Evolutionary conservation across 2,329 filamentous ascomycete genomes (phyloP).

Genomic region (Akanthomyces muscarius): DNA sequence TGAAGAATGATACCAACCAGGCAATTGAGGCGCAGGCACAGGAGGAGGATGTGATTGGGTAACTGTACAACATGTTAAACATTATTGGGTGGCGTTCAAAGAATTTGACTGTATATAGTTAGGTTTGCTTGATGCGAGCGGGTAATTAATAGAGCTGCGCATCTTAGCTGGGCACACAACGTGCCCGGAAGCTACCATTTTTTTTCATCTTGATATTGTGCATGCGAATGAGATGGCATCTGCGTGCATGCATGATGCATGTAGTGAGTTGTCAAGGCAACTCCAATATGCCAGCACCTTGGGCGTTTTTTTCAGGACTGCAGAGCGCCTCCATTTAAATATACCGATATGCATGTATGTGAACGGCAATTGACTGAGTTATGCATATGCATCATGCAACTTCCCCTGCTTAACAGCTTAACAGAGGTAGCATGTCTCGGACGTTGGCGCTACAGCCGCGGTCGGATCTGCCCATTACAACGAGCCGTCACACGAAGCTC

Average conservation of each 20-base stretch:
- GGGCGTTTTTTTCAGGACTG: neutral
- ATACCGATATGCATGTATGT: too few relatives aligned
- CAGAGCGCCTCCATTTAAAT: neutral
- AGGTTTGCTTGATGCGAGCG: neutral
- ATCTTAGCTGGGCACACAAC: neutral
- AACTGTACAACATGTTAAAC: slow-evolving; percentile 22
- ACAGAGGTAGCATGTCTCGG: neutral
- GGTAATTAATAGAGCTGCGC: slow-evolving; percentile 14
- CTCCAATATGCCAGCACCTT: neutral
- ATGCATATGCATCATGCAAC: too few relatives aligned
- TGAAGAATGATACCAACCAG: slow-evolving; percentile 31
- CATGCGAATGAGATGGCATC: neutral
- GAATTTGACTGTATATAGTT: slow-evolving; percentile 20
- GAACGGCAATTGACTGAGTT: too few relatives aligned
- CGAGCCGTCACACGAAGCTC: slow-evolving; percentile 4
- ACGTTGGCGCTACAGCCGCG: neutral
- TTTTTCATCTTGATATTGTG: neutral
- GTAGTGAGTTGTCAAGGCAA: neutral
- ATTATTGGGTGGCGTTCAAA: slow-evolving; percentile 16
- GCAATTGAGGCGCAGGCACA: slow-evolving; percentile 37
- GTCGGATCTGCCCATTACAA: neutral
- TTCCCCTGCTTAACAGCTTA: neutral
- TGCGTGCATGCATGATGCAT: too few relatives aligned
- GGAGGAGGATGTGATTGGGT: slow-evolving; percentile 36
- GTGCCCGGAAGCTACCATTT: neutral